A percentile compares a stretch with the other conserved stretches of the same genome.
phyloP scores from a whole-genome alignment of 139 green algal genomes.

The Chlamydomonas urium region DNA sequence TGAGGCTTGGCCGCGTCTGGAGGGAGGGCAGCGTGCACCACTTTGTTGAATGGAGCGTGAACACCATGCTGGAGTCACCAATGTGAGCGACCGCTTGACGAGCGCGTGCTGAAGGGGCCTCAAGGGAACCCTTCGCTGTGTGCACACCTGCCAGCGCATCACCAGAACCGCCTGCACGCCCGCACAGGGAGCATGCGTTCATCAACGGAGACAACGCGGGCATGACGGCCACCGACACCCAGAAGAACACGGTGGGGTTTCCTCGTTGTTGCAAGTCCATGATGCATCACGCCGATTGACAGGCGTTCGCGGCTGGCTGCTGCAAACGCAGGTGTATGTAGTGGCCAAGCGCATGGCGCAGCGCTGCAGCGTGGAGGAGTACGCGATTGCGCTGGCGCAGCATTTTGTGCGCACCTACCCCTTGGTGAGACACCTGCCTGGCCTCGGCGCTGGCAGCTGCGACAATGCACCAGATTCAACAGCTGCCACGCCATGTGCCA shows the following conservation, averaged over 20 bases:
- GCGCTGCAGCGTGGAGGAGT: conserved; percentile 78
- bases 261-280: neutral
- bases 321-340: conserved; percentile 64
- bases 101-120: neutral
- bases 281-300: neutral
- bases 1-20: conserved; percentile 76
- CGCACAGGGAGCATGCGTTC: conserved; percentile 21
- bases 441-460: neutral
- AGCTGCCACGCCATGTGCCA: neutral
- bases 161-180: neutral
- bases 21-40: conserved; percentile 64
- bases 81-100: conserved; percentile 51
- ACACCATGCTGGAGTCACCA: conserved; percentile 73
- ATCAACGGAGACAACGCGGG: conserved; percentile 64
- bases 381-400: conserved; percentile 71
- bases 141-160: neutral
- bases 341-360: conserved; percentile 69
- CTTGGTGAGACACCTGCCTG: conserved; percentile 16
- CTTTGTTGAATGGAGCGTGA: conserved; percentile 82
- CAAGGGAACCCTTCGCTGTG: neutral
- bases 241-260: conserved; percentile 82
- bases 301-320: too few relatives aligned
- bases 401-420: conserved; percentile 86
- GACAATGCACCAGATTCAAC: neutral
- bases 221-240: conserved; percentile 91